Evolutionary conservation across 75 land plant species (phyloP), one percentile per base, ranked within the genome.

Genomic region (Larix kaempferi): DNA sequence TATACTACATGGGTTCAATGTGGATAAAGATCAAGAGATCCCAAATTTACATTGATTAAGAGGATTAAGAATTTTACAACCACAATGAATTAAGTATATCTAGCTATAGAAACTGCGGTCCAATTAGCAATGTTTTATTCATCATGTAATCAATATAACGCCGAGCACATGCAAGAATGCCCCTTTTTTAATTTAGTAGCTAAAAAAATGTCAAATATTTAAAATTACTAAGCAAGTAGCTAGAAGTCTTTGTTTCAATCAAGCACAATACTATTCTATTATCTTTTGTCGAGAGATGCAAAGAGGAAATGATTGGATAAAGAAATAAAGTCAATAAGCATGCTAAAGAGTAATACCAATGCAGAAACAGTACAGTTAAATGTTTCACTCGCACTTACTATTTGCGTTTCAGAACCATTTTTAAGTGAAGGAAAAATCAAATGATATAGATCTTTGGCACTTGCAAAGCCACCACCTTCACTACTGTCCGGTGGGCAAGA

Each of bases 381-480:
- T 10, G n/a, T 69, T 17, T 37, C 35, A 37, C 49, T 73, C 21
- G 62, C 21, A 73, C 84, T 95, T 85, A 98, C 99, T 56, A 92
- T 84, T 57, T 98, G 94, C n/a, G 86, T 90, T 64, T 98, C 99
- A 54, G 94, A 91, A 25, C 96, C 94, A 80, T 90, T 89, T 76
- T 83, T 95, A 13, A 98, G 80, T 23, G 94, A 95, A 52, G 94
- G 96, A 74, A 93, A 91, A 66, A 98, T 93, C 76, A 91, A 86
- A 79, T 85, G 85, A 76, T 80, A 91, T 76, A 98, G 79, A 3
- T 93, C 93, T 79, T 87, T 95, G 39, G 89, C 86, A 64, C 88
- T 78, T 55, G 78, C 76, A 27, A 76, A 58, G 41, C 88, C 80
- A 21, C 86, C 89, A 82, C 82, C 86, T 69, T 90, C 95, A 71